Evolutionary conservation across 2,329 filamentous ascomycete species (phyloP), one percentile per base, ranked within the genome.

Genomic region (Nothomitra cinnamomea): DNA sequence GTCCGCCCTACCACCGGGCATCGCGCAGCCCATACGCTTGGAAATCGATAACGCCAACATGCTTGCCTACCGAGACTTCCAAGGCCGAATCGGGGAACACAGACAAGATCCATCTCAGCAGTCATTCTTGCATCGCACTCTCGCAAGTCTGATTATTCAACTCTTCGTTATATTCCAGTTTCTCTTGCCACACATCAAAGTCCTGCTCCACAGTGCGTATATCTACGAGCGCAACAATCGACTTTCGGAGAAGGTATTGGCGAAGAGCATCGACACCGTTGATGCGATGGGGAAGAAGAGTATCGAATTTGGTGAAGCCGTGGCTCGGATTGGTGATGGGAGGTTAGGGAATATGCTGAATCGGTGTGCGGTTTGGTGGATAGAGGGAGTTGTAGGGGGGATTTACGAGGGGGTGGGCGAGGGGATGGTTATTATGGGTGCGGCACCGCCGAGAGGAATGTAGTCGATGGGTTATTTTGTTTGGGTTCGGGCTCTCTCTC

Each of bases 151-250:
- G 1, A 77, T 83, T 6, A 65, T 83, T 48, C 72, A 77, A 35
- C 53, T 79, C 1, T 79, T 85, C 58, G 63, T 85, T 3, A 58
- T 82, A 6, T 54, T 79, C 24, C 77, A 81, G 53, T 71, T 83
- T 49, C 57, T 83, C 15, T 63, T 82, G 10, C 80, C 82, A 1
- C 83, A 82, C 60, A 61, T 80, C 32, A 72, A 77, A 57, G 60
- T 74, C 3, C 63, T 83, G 12, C 58, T 81, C 13, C 69, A 70
- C 15, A 65, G 73, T 15, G 70, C 75, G 15, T 81, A 80, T 57
- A 69, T 73, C 50, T 81, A 82, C 57, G 83, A 88, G 62, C 74
- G 80, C 15, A 73, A 79, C 58, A 77, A 87, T 65, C 77, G 76
- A 57, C 70, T 88, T 56, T 79, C 75, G 0, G 75, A 81, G 60